Percentiles rank a stretch among this genome's conserved stretches.
These are phyloP conservation scores for Thymus mandschuricus DNA, from an alignment of 257 asterid species.

Conservation along the genomic window DNA sequence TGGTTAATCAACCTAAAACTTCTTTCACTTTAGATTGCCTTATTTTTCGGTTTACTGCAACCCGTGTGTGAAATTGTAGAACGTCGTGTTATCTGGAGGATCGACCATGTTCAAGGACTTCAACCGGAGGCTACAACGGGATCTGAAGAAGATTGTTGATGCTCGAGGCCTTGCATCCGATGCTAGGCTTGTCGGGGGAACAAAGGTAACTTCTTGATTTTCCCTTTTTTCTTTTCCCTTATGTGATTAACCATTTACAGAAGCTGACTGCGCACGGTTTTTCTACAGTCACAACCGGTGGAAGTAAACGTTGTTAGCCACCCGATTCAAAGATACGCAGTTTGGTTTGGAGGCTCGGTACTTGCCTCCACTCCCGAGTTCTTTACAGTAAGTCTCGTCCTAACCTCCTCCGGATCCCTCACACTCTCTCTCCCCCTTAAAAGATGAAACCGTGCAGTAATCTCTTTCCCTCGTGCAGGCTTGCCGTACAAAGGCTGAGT, in stretches of 20 bases:
- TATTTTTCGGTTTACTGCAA: neutral
- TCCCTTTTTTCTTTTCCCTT: neutral
- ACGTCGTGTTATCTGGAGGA: conserved; percentile 79
- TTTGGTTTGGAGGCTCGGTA: conserved; percentile 99
- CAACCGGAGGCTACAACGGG: conserved; percentile 88
- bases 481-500: conserved; percentile 95
- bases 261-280: conserved; percentile 20
- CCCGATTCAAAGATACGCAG: conserved; percentile 94
- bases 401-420: neutral
- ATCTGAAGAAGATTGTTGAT: conserved; percentile 89
- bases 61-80: conserved; percentile 30
- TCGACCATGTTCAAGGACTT: conserved; percentile 98
- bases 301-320: conserved; percentile 96
- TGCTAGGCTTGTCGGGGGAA: conserved; percentile 65
- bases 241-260: conserved; percentile 5
- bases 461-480: conserved; percentile 51
- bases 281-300: conserved; percentile 80
- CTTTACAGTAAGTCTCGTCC: conserved; percentile 54
- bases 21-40: conserved; percentile 9
- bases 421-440: neutral
- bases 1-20: neutral
- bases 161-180: conserved; percentile 80
- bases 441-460: neutral
- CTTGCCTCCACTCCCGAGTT: conserved; percentile 96
- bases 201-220: conserved; percentile 50